A percentile compares a stretch with the other conserved stretches of the same genome.
Conservation (phyloP, 2,329 filamentous ascomycete species). For the Pseudogymnoascus sp. region DNA sequence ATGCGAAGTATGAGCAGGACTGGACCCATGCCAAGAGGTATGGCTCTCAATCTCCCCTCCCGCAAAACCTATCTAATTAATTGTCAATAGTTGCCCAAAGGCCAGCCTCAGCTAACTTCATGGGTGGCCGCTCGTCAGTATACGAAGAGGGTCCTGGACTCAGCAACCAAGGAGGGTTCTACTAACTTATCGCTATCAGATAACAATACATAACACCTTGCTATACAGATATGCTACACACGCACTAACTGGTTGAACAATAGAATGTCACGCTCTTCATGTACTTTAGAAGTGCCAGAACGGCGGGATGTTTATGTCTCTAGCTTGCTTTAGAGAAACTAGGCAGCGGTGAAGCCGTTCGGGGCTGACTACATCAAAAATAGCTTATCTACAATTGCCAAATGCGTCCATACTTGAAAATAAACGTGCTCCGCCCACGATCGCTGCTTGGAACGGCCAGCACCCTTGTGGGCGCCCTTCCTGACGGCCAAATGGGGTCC, state of each 20-base stretch:
- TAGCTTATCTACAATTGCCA: not conserved
- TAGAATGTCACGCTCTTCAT: not conserved
- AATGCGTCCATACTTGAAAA: not conserved
- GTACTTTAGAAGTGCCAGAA: not conserved
- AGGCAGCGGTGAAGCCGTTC: not conserved
- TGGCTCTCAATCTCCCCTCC: not conserved
- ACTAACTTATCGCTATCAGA: not conserved
- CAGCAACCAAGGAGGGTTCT: not conserved
- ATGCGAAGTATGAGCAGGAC: not conserved
- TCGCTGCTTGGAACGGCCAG: not conserved
- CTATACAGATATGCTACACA: slow-evolving; percentile 1
- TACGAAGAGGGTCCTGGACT: not conserved
- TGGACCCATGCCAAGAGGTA: not conserved
- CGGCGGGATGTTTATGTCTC: not conserved
- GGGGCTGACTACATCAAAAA: not conserved
- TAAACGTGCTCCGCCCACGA: not conserved
- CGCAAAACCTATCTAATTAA: not conserved
- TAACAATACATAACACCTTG: not conserved
- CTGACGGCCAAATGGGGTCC: not conserved
- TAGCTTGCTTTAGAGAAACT: not conserved
- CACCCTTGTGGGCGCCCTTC: not conserved
- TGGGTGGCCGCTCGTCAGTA: not conserved
- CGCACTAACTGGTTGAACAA: not conserved
- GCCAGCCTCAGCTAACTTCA: not conserved
- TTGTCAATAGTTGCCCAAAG: slow-evolving; percentile 4